Conservation (phyloP, 2,329 filamentous ascomycete species). For the Aspergillus pseudoviridinutans region DNA sequence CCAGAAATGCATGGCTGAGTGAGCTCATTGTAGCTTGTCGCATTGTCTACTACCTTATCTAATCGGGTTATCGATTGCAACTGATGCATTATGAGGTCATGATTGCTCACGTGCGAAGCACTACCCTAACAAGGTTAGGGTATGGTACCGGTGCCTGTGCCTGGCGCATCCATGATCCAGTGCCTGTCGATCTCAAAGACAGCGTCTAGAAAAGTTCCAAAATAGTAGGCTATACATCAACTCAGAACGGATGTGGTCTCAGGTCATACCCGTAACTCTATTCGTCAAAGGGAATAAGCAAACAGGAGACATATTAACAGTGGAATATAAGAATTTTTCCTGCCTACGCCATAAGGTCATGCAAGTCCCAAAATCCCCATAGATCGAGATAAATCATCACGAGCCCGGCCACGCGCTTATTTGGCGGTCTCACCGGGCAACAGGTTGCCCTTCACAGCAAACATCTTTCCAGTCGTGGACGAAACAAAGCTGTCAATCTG, state of each 20-base stretch:
- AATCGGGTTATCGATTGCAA: background rate
- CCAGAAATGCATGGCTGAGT: background rate
- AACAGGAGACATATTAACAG: conserved; percentile 38
- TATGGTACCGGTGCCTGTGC: background rate
- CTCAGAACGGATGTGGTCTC: conserved; percentile 4
- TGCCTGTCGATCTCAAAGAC: background rate
- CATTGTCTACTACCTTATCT: conserved; percentile 5
- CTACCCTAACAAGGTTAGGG: conserved; percentile 5
- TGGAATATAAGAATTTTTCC: conserved; percentile 38
- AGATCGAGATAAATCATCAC: conserved; percentile 21
- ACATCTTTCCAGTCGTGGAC: conserved; percentile 93
- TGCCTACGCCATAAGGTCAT: conserved; percentile 43
- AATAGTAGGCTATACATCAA: background rate
- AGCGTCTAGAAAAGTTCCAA: background rate
- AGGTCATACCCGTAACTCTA: conserved; percentile 22
- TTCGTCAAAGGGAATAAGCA: conserved; percentile 30
- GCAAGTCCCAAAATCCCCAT: conserved; percentile 32
- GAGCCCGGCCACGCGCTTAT: conserved; percentile 21
- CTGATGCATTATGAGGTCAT: conserved; percentile 1
- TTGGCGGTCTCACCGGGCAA: conserved; percentile 52
- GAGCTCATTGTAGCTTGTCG: background rate
- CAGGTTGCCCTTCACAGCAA: conserved; percentile 75
- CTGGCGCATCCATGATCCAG: background rate
- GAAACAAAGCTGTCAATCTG: conserved; percentile 97
- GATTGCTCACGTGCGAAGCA: conserved; percentile 1